These are phyloP conservation scores for Aureobasidium sp. DNA, from an alignment of 2,329 filamentous ascomycete genomes.

Conservation along the genomic window DNA sequence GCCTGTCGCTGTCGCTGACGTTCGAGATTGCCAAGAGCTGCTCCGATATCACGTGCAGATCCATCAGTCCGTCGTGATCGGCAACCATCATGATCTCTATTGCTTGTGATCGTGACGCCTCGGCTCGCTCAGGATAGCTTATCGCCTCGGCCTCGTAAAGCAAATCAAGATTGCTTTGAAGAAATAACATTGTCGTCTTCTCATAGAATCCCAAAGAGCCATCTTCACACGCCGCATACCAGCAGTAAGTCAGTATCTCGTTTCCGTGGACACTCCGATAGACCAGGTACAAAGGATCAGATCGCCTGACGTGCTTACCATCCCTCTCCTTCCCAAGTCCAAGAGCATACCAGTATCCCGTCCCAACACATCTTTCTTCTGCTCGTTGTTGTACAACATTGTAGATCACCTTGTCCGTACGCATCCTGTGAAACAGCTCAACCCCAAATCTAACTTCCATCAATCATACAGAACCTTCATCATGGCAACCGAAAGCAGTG, in stretches of 20 bases:
- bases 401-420: background rate
- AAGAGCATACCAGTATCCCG: background rate
- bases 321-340: background rate
- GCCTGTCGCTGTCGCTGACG: slow-evolving; percentile 2
- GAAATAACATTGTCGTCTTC: background rate
- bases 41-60: background rate
- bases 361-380: background rate
- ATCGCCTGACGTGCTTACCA: background rate
- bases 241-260: background rate
- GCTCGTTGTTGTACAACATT: background rate
- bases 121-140: background rate
- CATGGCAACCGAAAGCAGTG: slow-evolving; percentile 16
- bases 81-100: background rate
- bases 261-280: background rate
- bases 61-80: background rate
- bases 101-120: background rate
- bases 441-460: background rate
- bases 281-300: background rate
- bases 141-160: background rate
- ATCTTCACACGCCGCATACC: background rate
- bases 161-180: background rate
- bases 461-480: background rate
- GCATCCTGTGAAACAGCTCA: background rate
- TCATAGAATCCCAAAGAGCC: background rate
- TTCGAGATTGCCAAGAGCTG: background rate